A percentile compares a stretch with the other conserved stretches of the same genome.
Conservation (phyloP, 352 stramenopile genomes). For the Phytopythium chamaehyphon region DNA sequence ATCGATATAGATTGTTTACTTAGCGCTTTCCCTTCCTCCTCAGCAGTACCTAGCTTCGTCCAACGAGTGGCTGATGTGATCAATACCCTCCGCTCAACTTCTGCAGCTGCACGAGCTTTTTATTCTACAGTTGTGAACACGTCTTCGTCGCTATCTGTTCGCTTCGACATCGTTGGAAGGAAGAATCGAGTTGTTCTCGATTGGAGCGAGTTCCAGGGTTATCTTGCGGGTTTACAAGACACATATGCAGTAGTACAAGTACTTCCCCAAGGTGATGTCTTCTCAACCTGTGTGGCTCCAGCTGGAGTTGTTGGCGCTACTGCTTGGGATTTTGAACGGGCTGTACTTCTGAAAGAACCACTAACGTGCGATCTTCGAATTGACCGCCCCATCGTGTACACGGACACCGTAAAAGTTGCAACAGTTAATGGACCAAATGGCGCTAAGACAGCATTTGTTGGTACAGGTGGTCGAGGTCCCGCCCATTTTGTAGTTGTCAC, state of each 20-base stretch:
- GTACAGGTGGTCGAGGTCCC: conserved; percentile 8
- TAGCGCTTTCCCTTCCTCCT: conserved; percentile 12
- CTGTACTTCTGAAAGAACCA: conserved; percentile 49
- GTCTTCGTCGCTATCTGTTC: conserved; percentile 47
- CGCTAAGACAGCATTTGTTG: conserved; percentile 10
- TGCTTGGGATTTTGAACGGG: conserved; percentile 57
- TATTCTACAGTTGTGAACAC: conserved; percentile 49
- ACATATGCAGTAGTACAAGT: conserved; percentile 62
- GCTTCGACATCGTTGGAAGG: conserved; percentile 59
- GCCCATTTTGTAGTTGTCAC: conserved; percentile 74
- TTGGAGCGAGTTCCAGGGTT: conserved; percentile 61
- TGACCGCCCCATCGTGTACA: conserved; percentile 69
- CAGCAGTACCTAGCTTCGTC: conserved; percentile 43
- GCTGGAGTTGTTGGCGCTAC: conserved; percentile 43
- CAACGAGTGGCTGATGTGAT: conserved; percentile 50
- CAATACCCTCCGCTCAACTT: conserved; percentile 13
- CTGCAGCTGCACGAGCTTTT: conserved; percentile 26
- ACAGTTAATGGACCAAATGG: background rate
- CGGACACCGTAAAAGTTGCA: conserved; percentile 59
- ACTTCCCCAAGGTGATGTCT: conserved; percentile 59
- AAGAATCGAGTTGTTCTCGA: conserved; percentile 34
- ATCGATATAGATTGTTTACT: conserved; percentile 52
- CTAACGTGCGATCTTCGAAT: conserved; percentile 41
- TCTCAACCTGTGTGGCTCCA: conserved; percentile 43
- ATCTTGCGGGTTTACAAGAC: conserved; percentile 53